Conservation (phyloP, 192 early-diverging fungal genomes). For the Gryganskiella cystojenkinii region DNA sequence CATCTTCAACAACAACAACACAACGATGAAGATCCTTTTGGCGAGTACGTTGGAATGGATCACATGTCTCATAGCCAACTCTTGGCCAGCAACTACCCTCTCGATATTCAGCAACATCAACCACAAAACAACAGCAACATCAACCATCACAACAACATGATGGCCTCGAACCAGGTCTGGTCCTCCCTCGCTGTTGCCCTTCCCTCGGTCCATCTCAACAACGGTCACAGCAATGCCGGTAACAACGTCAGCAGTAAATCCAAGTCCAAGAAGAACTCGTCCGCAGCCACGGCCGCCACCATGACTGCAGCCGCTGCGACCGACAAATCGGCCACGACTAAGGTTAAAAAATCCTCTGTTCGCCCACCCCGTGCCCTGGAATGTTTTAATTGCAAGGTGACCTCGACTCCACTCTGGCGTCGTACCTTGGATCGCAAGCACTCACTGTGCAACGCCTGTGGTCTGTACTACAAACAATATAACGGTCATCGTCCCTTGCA, state of each 20-base stretch:
- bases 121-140: not conserved
- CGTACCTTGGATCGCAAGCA: constrained; percentile 80
- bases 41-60: constrained; percentile 40
- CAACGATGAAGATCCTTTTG: constrained; percentile 51
- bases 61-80: constrained; percentile 32
- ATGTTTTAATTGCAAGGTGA: constrained; percentile 84
- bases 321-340: constrained; percentile 6
- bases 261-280: constrained; percentile 2
- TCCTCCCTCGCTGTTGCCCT: constrained; percentile 31
- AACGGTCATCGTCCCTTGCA: constrained; percentile 67
- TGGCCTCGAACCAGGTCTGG: constrained; percentile 24
- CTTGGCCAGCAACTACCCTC: constrained; percentile 15
- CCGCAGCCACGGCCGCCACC: too few relatives aligned
- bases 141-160: constrained; percentile 1
- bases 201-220: constrained; percentile 23
- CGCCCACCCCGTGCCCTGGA: constrained; percentile 63
- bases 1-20: constrained; percentile 17
- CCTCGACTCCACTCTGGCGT: constrained; percentile 83
- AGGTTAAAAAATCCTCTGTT: constrained; percentile 52
- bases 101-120: constrained; percentile 8
- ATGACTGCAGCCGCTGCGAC: too few relatives aligned
- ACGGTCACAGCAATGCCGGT: not conserved
- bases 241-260: not conserved
- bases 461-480: constrained; percentile 74
- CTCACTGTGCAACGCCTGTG: constrained; percentile 89